Evolutionary conservation across 1,284 basidiomycete genomes (phyloP), one percentile per base, ranked within the genome.

Genomic region (Sporisorium reilianum): DNA sequence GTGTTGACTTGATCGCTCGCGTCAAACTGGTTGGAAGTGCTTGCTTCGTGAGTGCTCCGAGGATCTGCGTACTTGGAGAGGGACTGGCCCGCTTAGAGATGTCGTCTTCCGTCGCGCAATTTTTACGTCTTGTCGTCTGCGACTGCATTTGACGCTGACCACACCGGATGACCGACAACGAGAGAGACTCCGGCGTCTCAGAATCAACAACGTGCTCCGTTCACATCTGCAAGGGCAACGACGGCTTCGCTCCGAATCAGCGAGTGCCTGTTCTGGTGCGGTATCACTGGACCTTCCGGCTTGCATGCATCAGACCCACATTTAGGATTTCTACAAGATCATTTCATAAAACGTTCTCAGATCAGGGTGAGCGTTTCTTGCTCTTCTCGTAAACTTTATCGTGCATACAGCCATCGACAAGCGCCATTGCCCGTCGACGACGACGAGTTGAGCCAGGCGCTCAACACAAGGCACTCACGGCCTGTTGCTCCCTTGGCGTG

Each of bases 281-380:
- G n/a, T 48, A 48, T 25, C 46, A 30, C 11, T 28, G 46, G 28
- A 7, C 46, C 18, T 48, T 16, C 26, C 26, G n/a, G 9, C 11
- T 48, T 23, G 26, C 46, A 30, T 48, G 46, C 28, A 48, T 18
- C 46, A 30, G 28, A 6, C 46, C 28, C 28, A 32, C 46, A 48
- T 48, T 30, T 30, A 20, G 7, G 46, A n/a, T 48, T 48, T 48
- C 18, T 28, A 2, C 46, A 48, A 3, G 28, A 26, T 30, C 26
- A 48, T n/a, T 48, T 48, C 46, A 48, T 48, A 48, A 46, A n/a
- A 14, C n/a, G 3, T 46, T 10, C 28, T n/a, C 5, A 30, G 36
- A 46, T 18, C 26, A 7, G 4, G 12, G 28, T 20, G 20, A 30
- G 46, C n/a, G n/a, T 46, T 46, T 30, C 16, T 48, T 10, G n/a